A percentile compares a stretch with the other conserved stretches of the same genome.
Conservation (phyloP, 116 monocot genomes). For the Trichopus zeylanicus region DNA sequence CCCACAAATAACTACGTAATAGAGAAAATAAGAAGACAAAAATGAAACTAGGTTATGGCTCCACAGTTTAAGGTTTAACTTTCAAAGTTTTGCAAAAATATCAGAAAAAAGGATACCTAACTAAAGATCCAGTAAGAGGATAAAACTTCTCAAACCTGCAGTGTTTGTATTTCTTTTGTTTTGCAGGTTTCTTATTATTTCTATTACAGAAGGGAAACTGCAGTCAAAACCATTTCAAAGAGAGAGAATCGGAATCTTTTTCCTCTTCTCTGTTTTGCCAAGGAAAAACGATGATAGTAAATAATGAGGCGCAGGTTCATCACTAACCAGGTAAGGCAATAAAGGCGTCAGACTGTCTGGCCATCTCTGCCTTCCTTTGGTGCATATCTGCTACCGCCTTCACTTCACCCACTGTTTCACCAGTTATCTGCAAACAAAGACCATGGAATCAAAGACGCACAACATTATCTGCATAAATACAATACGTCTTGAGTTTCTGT, state of each 20-base stretch:
- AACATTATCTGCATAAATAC: neutral
- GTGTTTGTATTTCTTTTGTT: too few relatives aligned
- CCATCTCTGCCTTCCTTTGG: slow-evolving; percentile 20
- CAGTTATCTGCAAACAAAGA: slow-evolving; percentile 11
- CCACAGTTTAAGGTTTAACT: too few relatives aligned
- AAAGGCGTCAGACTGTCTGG: slow-evolving; percentile 18
- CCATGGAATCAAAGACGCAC: neutral
- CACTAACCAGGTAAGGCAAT: slow-evolving; percentile 17
- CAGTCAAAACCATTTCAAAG: neutral
- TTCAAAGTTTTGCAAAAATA: too few relatives aligned
- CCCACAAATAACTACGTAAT: too few relatives aligned
- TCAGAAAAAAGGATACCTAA: too few relatives aligned
- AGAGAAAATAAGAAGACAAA: too few relatives aligned
- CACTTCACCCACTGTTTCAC: slow-evolving; percentile 12
- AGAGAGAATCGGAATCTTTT: neutral
- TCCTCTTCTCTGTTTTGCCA: neutral
- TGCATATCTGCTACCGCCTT: slow-evolving; percentile 16
- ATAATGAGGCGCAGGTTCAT: neutral
- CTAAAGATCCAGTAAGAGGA: too few relatives aligned
- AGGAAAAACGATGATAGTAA: neutral
- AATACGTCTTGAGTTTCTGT: neutral
- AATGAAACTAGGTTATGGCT: too few relatives aligned
- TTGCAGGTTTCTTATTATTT: too few relatives aligned
- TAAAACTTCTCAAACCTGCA: too few relatives aligned
- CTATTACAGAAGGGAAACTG: too few relatives aligned